Base-by-base conservation (phyloP, 2,329 filamentous ascomycete genomes). In the Xenoacremonium recifei region DNA sequence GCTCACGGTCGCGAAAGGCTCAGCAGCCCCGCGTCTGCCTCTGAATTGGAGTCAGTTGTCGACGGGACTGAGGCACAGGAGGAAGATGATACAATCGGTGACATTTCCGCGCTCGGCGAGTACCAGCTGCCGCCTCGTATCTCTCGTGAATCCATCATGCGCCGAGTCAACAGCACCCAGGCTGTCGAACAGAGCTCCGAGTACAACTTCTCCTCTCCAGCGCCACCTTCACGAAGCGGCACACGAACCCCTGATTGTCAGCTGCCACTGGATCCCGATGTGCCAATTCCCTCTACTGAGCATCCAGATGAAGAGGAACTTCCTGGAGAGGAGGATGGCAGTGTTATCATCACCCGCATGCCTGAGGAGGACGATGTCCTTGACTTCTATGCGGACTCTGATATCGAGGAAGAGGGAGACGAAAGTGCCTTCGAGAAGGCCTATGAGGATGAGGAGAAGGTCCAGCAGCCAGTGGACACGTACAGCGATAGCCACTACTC, bases 111-210 rank as follows among this genome's bases (percentile, higher is more conserved):
- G 10, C 64, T 84, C 42, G 73, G 77, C 47, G 79, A 84, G 44
- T 85, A 85, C 54, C 75, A 85, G 50, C 69, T 85, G 12, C 88
- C 83, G 15, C 77, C 87, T 10, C 85, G 85, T 40, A 95, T 97
- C 59, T 96, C 92, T 7, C 82, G 92, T 27, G 93, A 97, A 62
- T 96, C 91, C 0, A 97, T 97, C 54, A 73, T 97, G 55, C 84
- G 88, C 39, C 89, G 92, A 48, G 85, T 96, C 41, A 89, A 93
- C 61, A 88, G 76, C 35, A 77, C 74, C 54, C 67, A 73, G 46
- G 54, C 66, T 35, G 72, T 77, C 33, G 78, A 82, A 16, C 68
- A 72, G 44, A 75, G 82, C 40, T 80, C 83, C 4, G 79, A 83
- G 43, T 84, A 80, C 49, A 77, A 78, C 54, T 80, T 85, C 55